Evolutionary conservation across 2,329 filamentous ascomycete species (phyloP), one percentile per base, ranked within the genome.

Genomic region (Penicillium olsonii): DNA sequence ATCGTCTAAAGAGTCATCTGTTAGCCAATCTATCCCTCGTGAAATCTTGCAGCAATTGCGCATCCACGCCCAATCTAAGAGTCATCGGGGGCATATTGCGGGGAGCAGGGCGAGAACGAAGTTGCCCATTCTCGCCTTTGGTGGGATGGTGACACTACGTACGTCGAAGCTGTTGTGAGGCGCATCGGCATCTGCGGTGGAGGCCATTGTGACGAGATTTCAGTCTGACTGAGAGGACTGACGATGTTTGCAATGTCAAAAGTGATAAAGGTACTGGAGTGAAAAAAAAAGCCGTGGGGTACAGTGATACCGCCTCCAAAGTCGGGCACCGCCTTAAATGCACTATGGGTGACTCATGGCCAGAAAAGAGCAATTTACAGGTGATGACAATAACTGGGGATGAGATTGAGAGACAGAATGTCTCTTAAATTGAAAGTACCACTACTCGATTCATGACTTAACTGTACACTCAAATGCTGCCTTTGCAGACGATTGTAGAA

Each of bases 161-260:
- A 60, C 57, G 24, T 60, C 57, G 35, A 59, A 60, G 40, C 46
- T 60, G 42, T 59, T 57, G 40, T 60, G 57, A 48, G 57, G 53
- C 41, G 45, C 29, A 39, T 60, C 57, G 10, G 27, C 39, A 39
- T 54, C 47, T 18, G 52, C 3, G 34, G 41, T 58, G 38, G 49
- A 17, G 47, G 43, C 45, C 57, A 60, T 60, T 52, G 15, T 55
- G 45, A 37, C 18, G 34, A 39, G 14, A 37, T 42, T 45, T 44
- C 33, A 19, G 44, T 37, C 37, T 41, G 41, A 24, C 45, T 33
- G 46, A 42, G 37, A 26, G 19, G 11, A 48, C 43, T 55, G 41
- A 37, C 33, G 47, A 43, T 33, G 31, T 38, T 50, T 37, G 39
- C 42, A 48, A 29, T 48, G 35, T 44, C 41, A 45, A 22, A 50